Conservation (phyloP, 2,329 filamentous ascomycete genomes). For the Talaromyces islandicus region DNA sequence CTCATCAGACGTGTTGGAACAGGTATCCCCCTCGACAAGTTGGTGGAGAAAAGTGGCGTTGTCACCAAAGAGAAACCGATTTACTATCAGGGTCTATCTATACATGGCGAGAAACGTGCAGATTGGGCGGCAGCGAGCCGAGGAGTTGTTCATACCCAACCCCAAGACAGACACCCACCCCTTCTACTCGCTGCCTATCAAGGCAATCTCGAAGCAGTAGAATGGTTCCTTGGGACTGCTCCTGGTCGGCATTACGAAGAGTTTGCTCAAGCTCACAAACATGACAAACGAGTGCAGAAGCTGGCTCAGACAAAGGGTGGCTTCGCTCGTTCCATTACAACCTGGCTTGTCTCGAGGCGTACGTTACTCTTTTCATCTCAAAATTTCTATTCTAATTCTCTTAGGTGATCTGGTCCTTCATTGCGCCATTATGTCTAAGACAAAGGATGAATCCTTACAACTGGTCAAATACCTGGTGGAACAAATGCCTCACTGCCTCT, state of each 20-base stretch:
- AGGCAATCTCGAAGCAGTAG: constrained; percentile 60
- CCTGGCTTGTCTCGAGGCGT: constrained; percentile 41
- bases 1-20: constrained; percentile 62
- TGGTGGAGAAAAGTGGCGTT: constrained; percentile 61
- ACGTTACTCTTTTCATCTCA: constrained; percentile 30
- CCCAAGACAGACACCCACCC: constrained; percentile 15
- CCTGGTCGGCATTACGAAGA: constrained; percentile 63
- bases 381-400: neutral
- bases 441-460: constrained; percentile 39
- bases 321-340: constrained; percentile 57
- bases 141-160: neutral
- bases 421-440: constrained; percentile 51
- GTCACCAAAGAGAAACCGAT: constrained; percentile 59
- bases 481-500: constrained; percentile 55
- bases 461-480: constrained; percentile 63
- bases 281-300: constrained; percentile 58
- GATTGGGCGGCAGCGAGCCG: constrained; percentile 66
- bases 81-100: constrained; percentile 70
- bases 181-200: constrained; percentile 26
- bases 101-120: constrained; percentile 66
- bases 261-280: constrained; percentile 57
- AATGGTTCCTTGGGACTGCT: constrained; percentile 71
- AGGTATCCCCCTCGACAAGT: constrained; percentile 61
- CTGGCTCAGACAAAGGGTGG: constrained; percentile 56
- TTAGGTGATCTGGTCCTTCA: constrained; percentile 54